Evolutionary conservation across 2,329 filamentous ascomycete genomes (phyloP), one percentile per base, ranked within the genome.

Genomic region (Sordariomycetes sp.): DNA sequence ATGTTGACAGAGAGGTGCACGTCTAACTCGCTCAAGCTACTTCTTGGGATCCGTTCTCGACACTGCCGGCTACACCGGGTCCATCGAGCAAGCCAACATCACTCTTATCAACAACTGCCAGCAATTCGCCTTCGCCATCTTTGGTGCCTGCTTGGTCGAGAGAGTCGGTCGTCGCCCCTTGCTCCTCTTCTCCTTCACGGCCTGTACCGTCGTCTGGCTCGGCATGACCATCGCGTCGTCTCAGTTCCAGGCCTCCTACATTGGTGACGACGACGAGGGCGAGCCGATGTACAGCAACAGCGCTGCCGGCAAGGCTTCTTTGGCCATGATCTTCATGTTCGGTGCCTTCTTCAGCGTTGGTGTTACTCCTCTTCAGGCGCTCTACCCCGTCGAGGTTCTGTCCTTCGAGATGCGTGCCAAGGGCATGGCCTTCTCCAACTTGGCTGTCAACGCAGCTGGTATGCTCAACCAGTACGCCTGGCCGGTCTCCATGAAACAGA

Each of bases 381-480:
- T 74, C 11, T 73, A 72, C 45, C 65, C 68, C 1, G 68, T 72
- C 32, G 69, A 74, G 44, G 64, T 67, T 11, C 56, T 73, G 9
- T 64, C 58, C 12, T 72, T 68, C 41, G 67, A 72, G 46, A 69
- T 67, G 44, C 61, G 70, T 34, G 70, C 67, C 33, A 73, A 73
- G 54, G 69, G 69, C 11, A 72, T 72, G 65, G 68, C 65, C 3
- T 64, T 72, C 43, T 63, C 48, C 47, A 63, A 52, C 33, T 51
- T 59, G 39, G 60, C 54, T 44, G 61, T 59, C 72, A 26, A 63
- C 38, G 55, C 59, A 25, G 64, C 58, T 12, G 58, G 54, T 27
- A 53, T 66, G 30, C 55, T 66, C 34, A 67, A 61, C 42, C 59
- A 66, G 47, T 65, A 63, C 36, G 63, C 54, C 33, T 61, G 59